Evolutionary conservation across 192 early-diverging fungal genomes (phyloP), one percentile per base, ranked within the genome.

Genomic region (Umbelopsis sp.): DNA sequence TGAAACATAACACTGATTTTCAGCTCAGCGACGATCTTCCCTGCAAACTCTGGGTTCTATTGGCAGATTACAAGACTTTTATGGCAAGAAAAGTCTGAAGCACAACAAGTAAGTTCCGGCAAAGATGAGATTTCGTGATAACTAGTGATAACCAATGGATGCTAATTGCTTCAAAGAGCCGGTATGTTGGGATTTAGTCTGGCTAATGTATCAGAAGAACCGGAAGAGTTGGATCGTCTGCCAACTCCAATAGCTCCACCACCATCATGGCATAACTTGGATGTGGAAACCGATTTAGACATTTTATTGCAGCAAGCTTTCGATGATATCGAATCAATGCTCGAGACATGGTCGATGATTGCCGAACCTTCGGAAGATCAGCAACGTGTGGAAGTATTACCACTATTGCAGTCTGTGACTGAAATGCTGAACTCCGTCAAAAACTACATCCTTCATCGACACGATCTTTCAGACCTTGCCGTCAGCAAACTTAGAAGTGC

Each of bases 1-100:
- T 6, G 1, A 6, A 41, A 4, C 37, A 30, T 41, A 10, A 41
- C 37, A 41, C 37, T 1, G 2, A 9, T 41, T 35, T 22, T 25
- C 46, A 79, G 78, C 78, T 8, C 73, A 75, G 49, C 64, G 78
- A 45, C 46, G 84, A 72, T 81, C 83, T 2, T 83, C 80, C 9
- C 80, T 88, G n/a, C 50, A 80, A 30, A 84, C 86, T 13, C 46
- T 88, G 11, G 84, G 86, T 45, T 82, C 80, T 49, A 88, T 88
- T 46, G 82, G 80, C 22, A 82, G 81, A 13, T 74, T 88, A 35
- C 86, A 88, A 74, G 78, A 82, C 25, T 86, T 83, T 74, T 84
- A 86, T 70, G 84, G 82, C 33, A 84, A 82, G 37, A 80, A 80
- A 48, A 84, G 83, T 15, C 52, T 76, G n/a, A 71, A 81, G 22